Evolutionary conservation across 208 protist species (phyloP).

Genomic region (Acanthamoeba divionensis): DNA sequence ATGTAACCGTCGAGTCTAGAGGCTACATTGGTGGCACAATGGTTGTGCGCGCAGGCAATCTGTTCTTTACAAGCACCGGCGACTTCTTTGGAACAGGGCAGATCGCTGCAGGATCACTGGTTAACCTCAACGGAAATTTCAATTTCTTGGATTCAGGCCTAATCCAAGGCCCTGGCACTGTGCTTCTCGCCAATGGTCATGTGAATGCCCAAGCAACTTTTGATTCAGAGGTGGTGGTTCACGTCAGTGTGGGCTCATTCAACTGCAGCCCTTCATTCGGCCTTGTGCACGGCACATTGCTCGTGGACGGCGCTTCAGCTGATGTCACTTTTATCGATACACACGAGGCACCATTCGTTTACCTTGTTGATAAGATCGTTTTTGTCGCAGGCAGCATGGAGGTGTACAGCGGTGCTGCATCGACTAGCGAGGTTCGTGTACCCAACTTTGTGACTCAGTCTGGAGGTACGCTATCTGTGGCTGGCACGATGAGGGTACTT

Average conservation of each 20-base stretch:
- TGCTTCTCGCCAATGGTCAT: neutral
- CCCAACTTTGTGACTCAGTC: neutral
- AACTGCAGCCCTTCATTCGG: neutral
- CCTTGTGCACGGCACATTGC: neutral
- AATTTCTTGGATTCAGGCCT: neutral
- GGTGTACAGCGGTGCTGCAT: neutral
- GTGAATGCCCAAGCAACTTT: neutral
- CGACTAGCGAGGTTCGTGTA: conserved; percentile 2
- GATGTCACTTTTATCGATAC: conserved; percentile 9
- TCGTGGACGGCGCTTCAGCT: neutral
- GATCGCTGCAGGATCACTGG: neutral
- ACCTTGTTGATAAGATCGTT: conserved; percentile 36
- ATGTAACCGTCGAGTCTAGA: neutral
- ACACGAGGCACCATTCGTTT: neutral
- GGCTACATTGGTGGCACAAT: conserved; percentile 41
- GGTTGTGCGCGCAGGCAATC: neutral
- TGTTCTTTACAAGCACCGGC: conserved; percentile 29
- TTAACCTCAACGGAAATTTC: conserved; percentile 18
- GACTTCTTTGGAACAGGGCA: neutral
- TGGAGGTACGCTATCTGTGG: neutral
- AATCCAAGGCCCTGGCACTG: neutral
- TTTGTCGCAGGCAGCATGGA: neutral
- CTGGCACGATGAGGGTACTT: neutral
- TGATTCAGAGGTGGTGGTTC: neutral
- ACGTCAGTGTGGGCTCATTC: conserved; percentile 6